Evolutionary conservation across 2,329 filamentous ascomycete genomes (phyloP).

Genomic region (Lasiodiplodia sp.): DNA sequence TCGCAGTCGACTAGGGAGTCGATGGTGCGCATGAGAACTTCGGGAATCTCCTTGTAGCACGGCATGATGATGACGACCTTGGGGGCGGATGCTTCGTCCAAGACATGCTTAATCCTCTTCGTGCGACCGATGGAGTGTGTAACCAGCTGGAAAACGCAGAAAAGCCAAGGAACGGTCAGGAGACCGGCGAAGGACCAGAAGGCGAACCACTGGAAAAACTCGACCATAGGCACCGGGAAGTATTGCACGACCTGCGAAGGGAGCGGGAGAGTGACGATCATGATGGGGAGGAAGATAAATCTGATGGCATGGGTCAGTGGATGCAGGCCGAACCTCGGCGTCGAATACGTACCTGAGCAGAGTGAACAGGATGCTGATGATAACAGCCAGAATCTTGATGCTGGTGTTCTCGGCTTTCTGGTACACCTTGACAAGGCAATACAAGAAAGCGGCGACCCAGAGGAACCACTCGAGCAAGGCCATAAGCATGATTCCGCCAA

Average conservation of each 20-base stretch:
- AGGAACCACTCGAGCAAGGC: conserved; percentile 93
- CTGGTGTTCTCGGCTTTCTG: conserved; percentile 89
- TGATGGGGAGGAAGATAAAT: conserved; percentile 86
- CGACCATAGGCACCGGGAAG: conserved; percentile 74
- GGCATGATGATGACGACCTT: conserved; percentile 98
- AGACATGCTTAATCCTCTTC: conserved; percentile 80
- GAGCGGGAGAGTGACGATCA: conserved; percentile 90
- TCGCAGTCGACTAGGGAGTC: conserved; percentile 94
- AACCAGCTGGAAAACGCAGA: conserved; percentile 90
- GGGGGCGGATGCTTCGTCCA: conserved; percentile 85
- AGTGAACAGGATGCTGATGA: conserved; percentile 76
- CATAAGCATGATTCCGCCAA: conserved; percentile 81
- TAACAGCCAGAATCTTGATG: conserved; percentile 76
- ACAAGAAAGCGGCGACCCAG: conserved; percentile 92
- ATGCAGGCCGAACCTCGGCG: background rate
- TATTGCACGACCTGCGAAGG: conserved; percentile 74
- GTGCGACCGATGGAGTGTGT: conserved; percentile 84
- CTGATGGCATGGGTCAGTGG: conserved; percentile 55
- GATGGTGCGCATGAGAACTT: conserved; percentile 82
- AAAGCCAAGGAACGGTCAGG: conserved; percentile 87
- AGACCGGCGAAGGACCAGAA: conserved; percentile 92
- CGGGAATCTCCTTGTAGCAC: conserved; percentile 90
- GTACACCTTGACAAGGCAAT: conserved; percentile 88
- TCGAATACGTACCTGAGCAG: conserved; percentile 9
- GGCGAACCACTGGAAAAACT: conserved; percentile 87